Evolutionary conservation across 768 basidiomycete species (phyloP).

Genomic region (Multifurca ochricompacta): DNA sequence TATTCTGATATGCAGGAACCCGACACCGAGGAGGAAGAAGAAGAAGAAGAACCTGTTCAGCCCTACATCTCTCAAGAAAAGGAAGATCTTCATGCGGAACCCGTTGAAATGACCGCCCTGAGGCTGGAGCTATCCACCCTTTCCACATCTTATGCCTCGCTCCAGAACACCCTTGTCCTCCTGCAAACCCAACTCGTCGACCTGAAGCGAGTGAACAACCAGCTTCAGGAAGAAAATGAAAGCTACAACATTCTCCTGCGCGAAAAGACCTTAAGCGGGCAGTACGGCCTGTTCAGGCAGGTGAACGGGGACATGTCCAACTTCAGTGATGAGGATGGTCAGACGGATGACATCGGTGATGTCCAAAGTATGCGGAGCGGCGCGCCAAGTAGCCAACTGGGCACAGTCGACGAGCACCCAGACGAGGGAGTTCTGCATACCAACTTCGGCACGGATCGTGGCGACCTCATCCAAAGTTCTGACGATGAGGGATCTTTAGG

Average conservation of each 20-base stretch:
- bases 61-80: conserved; percentile 37
- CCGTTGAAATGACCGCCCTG: conserved; percentile 82
- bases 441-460: conserved; percentile 34
- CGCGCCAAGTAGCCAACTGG: conserved; percentile 52
- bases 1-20: conserved; percentile 26
- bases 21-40: conserved; percentile 35
- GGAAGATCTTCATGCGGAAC: conserved; percentile 62
- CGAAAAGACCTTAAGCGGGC: conserved; percentile 86
- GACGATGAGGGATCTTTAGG: conserved; percentile 24
- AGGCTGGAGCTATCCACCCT: conserved; percentile 80
- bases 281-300: conserved; percentile 69
- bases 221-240: conserved; percentile 93
- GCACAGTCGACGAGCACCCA: conserved; percentile 33
- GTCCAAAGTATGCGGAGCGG: conserved; percentile 44
- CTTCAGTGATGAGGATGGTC: conserved; percentile 20
- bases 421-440: conserved; percentile 46
- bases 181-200: conserved; percentile 81
- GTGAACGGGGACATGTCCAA: conserved; percentile 39
- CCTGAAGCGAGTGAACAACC: conserved; percentile 79
- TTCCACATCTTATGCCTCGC: conserved; percentile 73
- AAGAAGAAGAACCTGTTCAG: conserved; percentile 30
- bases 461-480: conserved; percentile 36
- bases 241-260: conserved; percentile 90
- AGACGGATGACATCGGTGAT: conserved; percentile 23
- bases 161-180: conserved; percentile 79